phyloP scores from a whole-genome alignment of 257 asterid genomes.

The Nicotiana undulata region DNA sequence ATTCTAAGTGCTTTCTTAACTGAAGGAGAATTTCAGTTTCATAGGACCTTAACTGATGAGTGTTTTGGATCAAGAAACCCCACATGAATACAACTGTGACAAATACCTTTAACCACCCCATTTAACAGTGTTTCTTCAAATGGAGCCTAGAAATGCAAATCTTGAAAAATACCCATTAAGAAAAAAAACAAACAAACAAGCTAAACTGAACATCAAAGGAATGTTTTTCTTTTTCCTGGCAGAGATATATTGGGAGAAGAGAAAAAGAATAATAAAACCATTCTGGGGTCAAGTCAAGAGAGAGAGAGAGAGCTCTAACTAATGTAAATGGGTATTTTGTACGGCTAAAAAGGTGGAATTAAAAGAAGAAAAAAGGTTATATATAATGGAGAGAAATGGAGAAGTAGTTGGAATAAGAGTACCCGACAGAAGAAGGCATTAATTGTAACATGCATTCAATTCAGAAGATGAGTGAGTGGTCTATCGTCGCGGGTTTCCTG shows the following conservation, averaged over 20 bases:
- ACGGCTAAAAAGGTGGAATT: not conserved
- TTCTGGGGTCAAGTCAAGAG: not conserved
- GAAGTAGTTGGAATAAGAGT: not conserved
- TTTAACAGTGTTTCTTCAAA: not conserved
- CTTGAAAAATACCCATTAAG: not conserved
- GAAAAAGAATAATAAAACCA: not conserved
- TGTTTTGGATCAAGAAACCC: conserved; percentile 31
- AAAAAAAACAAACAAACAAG: not conserved
- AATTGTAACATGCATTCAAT: not conserved
- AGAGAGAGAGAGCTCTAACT: not conserved
- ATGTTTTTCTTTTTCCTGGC: conserved; percentile 1
- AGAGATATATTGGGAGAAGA: not conserved
- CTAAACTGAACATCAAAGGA: not conserved
- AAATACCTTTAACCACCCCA: conserved; percentile 24
- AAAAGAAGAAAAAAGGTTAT: not conserved
- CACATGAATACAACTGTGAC: conserved; percentile 21
- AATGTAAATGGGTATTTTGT: not conserved
- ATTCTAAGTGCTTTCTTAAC: conserved; percentile 56
- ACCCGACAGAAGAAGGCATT: not conserved
- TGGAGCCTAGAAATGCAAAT: not conserved
- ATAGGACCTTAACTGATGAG: conserved; percentile 47
- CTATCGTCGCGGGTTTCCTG: not conserved
- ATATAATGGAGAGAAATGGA: not conserved
- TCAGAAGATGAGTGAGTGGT: not conserved
- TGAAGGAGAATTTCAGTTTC: conserved; percentile 55